Evolutionary conservation across 441 rosid species (phyloP).

Genomic region (Arabidopsis lyrata): DNA sequence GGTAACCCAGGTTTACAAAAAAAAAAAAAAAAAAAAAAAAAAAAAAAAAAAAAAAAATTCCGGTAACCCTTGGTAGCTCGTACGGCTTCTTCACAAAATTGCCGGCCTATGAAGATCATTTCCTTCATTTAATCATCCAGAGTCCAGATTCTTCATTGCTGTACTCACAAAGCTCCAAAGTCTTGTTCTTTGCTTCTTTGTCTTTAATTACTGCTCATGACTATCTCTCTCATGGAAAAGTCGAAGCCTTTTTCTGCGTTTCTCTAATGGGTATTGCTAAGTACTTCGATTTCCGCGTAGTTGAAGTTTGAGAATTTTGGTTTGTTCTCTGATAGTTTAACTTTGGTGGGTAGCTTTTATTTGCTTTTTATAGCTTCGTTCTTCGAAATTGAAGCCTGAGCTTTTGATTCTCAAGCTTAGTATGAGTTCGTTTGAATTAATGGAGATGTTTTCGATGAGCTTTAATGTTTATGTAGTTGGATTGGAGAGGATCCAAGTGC

Average conservation of each 20-base stretch:
- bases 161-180: constrained; percentile 22
- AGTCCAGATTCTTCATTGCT: neutral
- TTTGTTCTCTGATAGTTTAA: neutral
- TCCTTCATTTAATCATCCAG: neutral
- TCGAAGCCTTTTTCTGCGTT: constrained; percentile 34
- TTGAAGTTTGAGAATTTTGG: constrained; percentile 16
- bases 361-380: neutral
- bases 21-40: too few species aligned
- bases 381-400: constrained; percentile 9
- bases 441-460: neutral
- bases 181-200: neutral
- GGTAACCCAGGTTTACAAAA: too few species aligned
- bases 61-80: constrained; percentile 28
- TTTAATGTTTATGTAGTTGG: constrained; percentile 15
- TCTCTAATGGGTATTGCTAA: constrained; percentile 22
- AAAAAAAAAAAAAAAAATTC: too few species aligned
- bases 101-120: constrained; percentile 41
- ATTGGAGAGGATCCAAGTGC: constrained; percentile 1
- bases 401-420: constrained; percentile 15
- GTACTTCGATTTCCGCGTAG: constrained; percentile 6
- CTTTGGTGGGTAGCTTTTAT: neutral
- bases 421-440: constrained; percentile 23
- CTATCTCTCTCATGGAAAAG: constrained; percentile 8
- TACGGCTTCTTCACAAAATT: constrained; percentile 37
- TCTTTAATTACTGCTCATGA: constrained; percentile 17